A percentile compares a stretch with the other conserved stretches of the same genome.
These are phyloP conservation scores for Arbutus unedo DNA, from an alignment of 148 eudicot species.

Conservation along the genomic window DNA sequence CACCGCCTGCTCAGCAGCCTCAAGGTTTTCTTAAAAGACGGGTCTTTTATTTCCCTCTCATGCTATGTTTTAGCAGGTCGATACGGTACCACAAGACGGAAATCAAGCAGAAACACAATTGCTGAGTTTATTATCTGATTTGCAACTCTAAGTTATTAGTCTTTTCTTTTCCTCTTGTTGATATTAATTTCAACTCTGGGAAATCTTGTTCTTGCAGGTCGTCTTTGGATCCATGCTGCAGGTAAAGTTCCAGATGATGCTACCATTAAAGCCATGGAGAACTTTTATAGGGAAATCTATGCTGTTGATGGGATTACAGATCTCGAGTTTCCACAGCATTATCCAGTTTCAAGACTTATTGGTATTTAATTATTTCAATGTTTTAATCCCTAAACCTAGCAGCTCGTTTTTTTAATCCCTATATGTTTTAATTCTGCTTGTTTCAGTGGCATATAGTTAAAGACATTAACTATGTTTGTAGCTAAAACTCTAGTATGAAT, in stretches of 20 bases:
- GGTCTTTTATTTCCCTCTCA: not conserved
- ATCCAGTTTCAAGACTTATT: conserved; percentile 79
- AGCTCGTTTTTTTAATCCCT: not conserved
- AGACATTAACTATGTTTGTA: not conserved
- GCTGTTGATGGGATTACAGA: conserved; percentile 71
- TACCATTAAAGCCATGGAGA: conserved; percentile 90
- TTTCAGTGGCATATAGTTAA: not conserved
- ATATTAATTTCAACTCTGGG: not conserved
- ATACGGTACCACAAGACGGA: not conserved
- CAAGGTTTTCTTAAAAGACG: not conserved
- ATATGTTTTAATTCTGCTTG: not conserved
- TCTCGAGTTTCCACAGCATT: conserved; percentile 78
- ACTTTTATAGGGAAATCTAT: conserved; percentile 83
- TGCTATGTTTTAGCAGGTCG: not conserved
- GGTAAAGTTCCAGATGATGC: conserved; percentile 80
- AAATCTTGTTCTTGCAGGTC: conserved; percentile 40
- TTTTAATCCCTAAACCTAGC: not conserved
- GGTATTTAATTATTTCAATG: conserved; percentile 34
- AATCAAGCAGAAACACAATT: not conserved
- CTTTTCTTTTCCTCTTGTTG: not conserved
- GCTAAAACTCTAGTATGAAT: not conserved
- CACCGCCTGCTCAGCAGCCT: too few relatives aligned
- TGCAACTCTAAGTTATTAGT: not conserved
- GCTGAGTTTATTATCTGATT: not conserved
- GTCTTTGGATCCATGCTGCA: conserved; percentile 98